Evolutionary conservation across 2,329 filamentous ascomycete species (phyloP), one percentile per base, ranked within the genome.

Genomic region (Harringtonia aguacate): DNA sequence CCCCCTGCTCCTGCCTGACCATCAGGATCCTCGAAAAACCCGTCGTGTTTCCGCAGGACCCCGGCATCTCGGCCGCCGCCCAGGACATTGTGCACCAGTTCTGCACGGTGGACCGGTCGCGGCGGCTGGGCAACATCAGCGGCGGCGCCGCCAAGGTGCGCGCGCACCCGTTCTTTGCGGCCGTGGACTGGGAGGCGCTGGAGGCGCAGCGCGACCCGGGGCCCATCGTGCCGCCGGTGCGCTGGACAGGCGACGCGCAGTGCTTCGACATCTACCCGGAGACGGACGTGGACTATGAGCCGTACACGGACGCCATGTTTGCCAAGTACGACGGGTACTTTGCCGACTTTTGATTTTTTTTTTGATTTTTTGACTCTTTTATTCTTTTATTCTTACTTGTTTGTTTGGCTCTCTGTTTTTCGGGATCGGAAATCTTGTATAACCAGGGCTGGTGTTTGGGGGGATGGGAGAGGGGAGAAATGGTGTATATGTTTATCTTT

Each of bases 211-310:
- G 75, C 50, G 66, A 75, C 41, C 67, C 72, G 39, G 84, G 84
- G 0, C 84, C 84, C 5, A 88, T 89, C 52, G 70, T 86, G 41
- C 85, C 84, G n/a, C 80, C 83, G 44, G 67, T 90, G 27, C 70
- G 80, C 21, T 83, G 77, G 40, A 73, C 79, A 0, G 84, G 83
- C 28, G 86, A 90, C 56, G 81, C 85, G 17, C 74, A 84, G 56
- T 90, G 86, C 59, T 92, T 90, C 56, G 86, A 90, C 55, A 72
- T 81, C 35, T 92, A 90, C 55, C 82, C 85, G n/a, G 82, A 86
- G 47, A 82, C 88, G 56, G 78, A 82, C 46, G 75, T 70, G 43
- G 71, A 72, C 39, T 68, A 74, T 45, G 79, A 84, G 33, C 64
- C 68, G 45, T 89, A 88, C 55, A 84, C 80, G 4, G 71, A 77